Evolutionary conservation across 2,329 filamentous ascomycete genomes (phyloP).

Genomic region (Pseudogymnoascus sp.): DNA sequence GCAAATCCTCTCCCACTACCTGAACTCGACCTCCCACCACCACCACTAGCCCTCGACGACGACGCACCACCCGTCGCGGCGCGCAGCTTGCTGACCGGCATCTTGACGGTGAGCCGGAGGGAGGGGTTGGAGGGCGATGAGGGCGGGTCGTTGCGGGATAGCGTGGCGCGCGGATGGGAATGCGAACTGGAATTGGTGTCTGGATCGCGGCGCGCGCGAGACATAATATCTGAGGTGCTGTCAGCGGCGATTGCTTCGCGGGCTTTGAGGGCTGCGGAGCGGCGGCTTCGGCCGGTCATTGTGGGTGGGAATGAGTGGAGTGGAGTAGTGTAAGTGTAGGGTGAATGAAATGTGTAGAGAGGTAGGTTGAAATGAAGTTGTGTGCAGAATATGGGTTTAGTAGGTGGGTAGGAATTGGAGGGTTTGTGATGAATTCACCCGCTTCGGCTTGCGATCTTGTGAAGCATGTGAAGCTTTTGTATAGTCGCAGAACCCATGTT

Average conservation of each 20-base stretch:
- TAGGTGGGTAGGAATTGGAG: too few species aligned
- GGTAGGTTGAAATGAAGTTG: too few species aligned
- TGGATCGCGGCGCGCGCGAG: neutral
- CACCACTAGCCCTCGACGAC: conserved; percentile 12
- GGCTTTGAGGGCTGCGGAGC: neutral
- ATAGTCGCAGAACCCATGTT: too few species aligned
- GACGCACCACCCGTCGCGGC: conserved; percentile 22
- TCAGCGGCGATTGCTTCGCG: neutral
- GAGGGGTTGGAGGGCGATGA: conserved; percentile 19
- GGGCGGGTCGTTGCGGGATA: conserved; percentile 23
- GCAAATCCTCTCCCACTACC: conserved; percentile 19
- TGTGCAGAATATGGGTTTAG: too few species aligned
- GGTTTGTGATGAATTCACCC: too few species aligned
- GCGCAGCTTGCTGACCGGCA: conserved; percentile 27
- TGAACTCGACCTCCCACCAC: conserved; percentile 9
- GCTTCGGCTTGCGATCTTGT: too few species aligned
- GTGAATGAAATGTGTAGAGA: too few species aligned
- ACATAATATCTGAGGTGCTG: neutral
- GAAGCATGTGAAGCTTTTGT: too few species aligned
- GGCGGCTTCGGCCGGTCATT: neutral
- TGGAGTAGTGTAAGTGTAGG: too few species aligned
- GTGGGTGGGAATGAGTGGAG: neutral
- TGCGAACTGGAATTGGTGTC: too few species aligned
- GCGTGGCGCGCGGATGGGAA: conserved; percentile 15
- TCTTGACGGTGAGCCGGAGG: conserved; percentile 28